Conservation (phyloP, 176 grass and related monocot genomes). For the Tuctoria greenei region DNA sequence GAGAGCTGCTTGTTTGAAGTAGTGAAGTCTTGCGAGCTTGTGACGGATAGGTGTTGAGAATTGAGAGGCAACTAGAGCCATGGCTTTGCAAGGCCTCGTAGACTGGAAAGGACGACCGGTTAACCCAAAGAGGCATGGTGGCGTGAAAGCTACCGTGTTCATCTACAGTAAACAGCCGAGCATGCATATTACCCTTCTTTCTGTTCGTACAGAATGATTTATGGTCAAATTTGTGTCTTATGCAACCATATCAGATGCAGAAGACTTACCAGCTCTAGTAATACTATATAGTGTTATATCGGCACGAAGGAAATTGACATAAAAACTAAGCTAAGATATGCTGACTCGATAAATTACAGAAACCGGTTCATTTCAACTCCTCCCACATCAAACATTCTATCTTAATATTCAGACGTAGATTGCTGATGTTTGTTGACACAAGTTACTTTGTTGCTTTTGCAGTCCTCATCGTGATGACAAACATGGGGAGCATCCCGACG, state of each 20-base stretch:
- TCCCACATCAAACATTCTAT: background rate
- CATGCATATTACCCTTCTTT: background rate
- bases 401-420: background rate
- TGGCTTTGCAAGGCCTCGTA: slow-evolving; percentile 46
- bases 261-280: too few relatives aligned
- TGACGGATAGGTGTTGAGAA: background rate
- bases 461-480: slow-evolving; percentile 50
- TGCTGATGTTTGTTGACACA: background rate
- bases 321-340: too few relatives aligned
- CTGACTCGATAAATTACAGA: too few relatives aligned
- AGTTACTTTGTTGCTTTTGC: background rate
- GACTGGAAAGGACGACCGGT: slow-evolving; percentile 61
- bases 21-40: background rate
- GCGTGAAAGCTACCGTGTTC: slow-evolving; percentile 57
- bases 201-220: background rate
- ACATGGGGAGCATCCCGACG: slow-evolving; percentile 42
- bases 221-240: background rate
- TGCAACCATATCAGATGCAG: too few relatives aligned
- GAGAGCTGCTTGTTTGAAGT: background rate
- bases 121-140: slow-evolving; percentile 51
- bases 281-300: too few relatives aligned
- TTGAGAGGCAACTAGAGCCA: background rate
- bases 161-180: slow-evolving; percentile 40
- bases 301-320: too few relatives aligned
- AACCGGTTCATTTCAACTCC: background rate